phyloP scores from a whole-genome alignment of 176 grass and related monocot species.

The Cymbopogon citratus region DNA sequence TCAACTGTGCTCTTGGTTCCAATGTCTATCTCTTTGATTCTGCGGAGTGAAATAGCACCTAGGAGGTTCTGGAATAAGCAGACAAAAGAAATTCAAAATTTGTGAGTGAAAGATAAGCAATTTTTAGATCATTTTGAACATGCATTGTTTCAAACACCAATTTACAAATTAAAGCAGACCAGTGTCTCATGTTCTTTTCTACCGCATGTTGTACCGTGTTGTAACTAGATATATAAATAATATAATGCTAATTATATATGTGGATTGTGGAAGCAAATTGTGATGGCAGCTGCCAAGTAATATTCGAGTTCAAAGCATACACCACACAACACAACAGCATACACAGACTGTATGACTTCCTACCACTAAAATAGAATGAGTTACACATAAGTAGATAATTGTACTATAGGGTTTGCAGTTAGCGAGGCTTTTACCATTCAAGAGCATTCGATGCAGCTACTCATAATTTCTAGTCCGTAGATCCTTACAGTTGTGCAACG shows the following conservation, averaged over 20 bases:
- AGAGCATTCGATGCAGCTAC: constrained; percentile 1
- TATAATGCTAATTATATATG: background rate
- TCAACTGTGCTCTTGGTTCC: constrained; percentile 45
- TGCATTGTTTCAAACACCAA: background rate
- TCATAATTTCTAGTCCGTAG: constrained; percentile 9
- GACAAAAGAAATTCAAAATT: constrained; percentile 10
- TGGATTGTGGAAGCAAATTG: background rate
- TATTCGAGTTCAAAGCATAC: background rate
- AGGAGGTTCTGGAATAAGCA: constrained; percentile 70
- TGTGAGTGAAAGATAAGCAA: background rate
- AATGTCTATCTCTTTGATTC: constrained; percentile 59
- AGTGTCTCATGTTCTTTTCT: background rate
- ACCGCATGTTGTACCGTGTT: too few relatives aligned
- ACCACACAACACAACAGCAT: background rate
- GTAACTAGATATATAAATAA: background rate
- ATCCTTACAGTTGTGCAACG: background rate
- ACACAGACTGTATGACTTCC: background rate
- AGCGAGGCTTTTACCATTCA: background rate
- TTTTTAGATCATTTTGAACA: constrained; percentile 2
- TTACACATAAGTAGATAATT: background rate
- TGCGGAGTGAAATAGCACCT: constrained; percentile 76
- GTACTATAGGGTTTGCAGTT: background rate
- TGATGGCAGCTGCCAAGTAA: background rate
- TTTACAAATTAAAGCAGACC: background rate
- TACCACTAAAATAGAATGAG: background rate